These are phyloP conservation scores for Herpotrichia juniperi DNA, from an alignment of 2,329 filamentous ascomycete species.

Conservation along the genomic window DNA sequence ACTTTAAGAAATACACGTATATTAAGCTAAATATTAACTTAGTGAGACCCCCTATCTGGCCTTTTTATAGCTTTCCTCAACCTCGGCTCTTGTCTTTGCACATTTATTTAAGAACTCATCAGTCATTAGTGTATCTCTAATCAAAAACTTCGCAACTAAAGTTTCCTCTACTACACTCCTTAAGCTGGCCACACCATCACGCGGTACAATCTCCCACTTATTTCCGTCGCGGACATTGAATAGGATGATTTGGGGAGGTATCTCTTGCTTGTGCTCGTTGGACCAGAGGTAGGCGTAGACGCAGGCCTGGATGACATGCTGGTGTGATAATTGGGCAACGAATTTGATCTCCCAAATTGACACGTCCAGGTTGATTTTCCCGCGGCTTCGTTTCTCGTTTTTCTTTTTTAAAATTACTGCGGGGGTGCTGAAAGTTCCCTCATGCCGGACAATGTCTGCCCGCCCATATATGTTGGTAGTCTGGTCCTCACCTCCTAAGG, in stretches of 20 bases:
- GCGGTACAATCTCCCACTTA: slow-evolving; percentile 14
- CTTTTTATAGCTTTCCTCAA: not conserved
- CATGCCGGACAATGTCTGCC: slow-evolving; percentile 9
- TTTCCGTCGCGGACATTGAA: slow-evolving; percentile 14
- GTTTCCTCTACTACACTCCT: slow-evolving; percentile 8
- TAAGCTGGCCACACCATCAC: slow-evolving; percentile 6
- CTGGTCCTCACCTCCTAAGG: slow-evolving; percentile 4
- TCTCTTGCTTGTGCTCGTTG: slow-evolving; percentile 5
- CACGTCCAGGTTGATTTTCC: not conserved
- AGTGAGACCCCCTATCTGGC: too few relatives aligned
- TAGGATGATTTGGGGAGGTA: slow-evolving; percentile 10
- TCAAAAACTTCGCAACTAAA: slow-evolving; percentile 11
- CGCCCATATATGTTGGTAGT: not conserved
- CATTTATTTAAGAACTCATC: slow-evolving; percentile 12
- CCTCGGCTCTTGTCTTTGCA: slow-evolving; percentile 9
- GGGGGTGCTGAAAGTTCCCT: not conserved
- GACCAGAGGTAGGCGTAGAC: slow-evolving; percentile 15
- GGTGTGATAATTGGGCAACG: slow-evolving; percentile 6
- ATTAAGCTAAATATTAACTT: too few relatives aligned
- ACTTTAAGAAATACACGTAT: too few relatives aligned
- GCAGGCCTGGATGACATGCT: slow-evolving; percentile 13
- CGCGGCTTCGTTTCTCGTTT: not conserved
- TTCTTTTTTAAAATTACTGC: not conserved
- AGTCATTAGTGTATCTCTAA: slow-evolving; percentile 5
- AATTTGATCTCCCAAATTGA: slow-evolving; percentile 17